Evolutionary conservation across 2,329 filamentous ascomycete genomes (phyloP), one percentile per base, ranked within the genome.

Genomic region (Septoria linicola): DNA sequence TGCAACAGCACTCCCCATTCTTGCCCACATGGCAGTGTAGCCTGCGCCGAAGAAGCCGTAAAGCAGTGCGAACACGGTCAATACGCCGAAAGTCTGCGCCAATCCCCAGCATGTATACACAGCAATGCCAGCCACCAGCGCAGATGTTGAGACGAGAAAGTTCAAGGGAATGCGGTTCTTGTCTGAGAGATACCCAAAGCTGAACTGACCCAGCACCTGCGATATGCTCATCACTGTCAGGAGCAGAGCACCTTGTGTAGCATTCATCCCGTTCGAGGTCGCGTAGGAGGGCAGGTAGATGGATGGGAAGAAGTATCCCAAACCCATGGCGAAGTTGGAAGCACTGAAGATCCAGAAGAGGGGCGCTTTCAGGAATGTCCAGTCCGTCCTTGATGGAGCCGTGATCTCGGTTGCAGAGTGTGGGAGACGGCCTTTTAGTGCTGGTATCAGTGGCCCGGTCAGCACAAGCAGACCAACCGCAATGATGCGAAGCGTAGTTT

Each of bases 101-200:
- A 77, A 61, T 0, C 76, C 77, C 76, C 77, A 80, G 21, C 74
- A 50, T 0, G 74, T 59, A 47, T 77, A 76, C 0, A 73, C 64
- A 0, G 73, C 70, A 1, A 73, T 7, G 0, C 71, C 71, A 1
- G 72, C 74, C 30, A 76, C 62, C 1, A 73, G 56, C 0, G 69
- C 72, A 2, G 70, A 72, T 20, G 70, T 64, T 36, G 71, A 65
- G 14, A 71, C 67, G 14, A 64, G 57, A 7, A 59, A 3, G 37
- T 58, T 54, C 7, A 66, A 32, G 0, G 59, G 34, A 2, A 59
- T 25, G 13, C 36, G 31, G 4, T 47, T 46, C 3, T 68, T 66
- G 49, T 80, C 77, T 4, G 72, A 66, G 4, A 71, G 56, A 13
- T 57, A 59, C 23, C 71, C 71, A 58, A 72, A 70, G 20, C 48